phyloP scores from a whole-genome alignment of 2,329 filamentous ascomycete genomes.

The Zasmidium angulare region DNA sequence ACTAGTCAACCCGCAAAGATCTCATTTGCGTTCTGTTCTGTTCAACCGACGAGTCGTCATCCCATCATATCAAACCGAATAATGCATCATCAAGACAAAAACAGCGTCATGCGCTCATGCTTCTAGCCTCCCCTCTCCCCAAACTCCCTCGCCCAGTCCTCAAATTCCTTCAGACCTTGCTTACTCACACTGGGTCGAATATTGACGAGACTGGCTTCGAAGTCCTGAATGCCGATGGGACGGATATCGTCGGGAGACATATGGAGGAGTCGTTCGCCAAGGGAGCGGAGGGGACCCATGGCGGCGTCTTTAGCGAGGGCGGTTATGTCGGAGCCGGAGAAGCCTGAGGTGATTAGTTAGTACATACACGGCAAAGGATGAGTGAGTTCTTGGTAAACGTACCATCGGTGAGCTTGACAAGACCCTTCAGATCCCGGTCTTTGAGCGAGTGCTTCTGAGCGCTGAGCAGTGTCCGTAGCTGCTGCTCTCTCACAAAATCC shows the following conservation, averaged over 20 bases:
- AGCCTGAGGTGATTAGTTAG: slow-evolving; percentile 60
- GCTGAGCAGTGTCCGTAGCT: slow-evolving; percentile 75
- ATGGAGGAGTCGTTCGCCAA: slow-evolving; percentile 84
- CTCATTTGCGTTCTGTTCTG: too few species aligned
- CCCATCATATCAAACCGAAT: too few species aligned
- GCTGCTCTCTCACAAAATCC: slow-evolving; percentile 72
- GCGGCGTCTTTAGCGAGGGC: slow-evolving; percentile 95
- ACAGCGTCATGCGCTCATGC: background rate
- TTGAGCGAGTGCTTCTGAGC: slow-evolving; percentile 83
- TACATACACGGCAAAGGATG: background rate
- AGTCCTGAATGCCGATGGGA: slow-evolving; percentile 79
- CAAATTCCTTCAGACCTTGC: slow-evolving; percentile 80
- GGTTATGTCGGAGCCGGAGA: slow-evolving; percentile 95
- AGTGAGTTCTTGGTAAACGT: background rate
- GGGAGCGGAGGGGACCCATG: slow-evolving; percentile 88
- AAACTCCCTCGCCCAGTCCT: slow-evolving; percentile 91
- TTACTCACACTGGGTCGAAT: slow-evolving; percentile 90
- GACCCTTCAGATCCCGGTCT: slow-evolving; percentile 66
- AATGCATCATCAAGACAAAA: background rate
- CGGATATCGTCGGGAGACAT: slow-evolving; percentile 95
- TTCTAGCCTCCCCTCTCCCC: slow-evolving; percentile 81
- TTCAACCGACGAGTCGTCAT: too few species aligned
- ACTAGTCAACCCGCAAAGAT: too few species aligned
- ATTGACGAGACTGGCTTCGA: slow-evolving; percentile 75
- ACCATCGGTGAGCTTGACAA: slow-evolving; percentile 87